Evolutionary conservation across 1,284 basidiomycete genomes (phyloP).

Genomic region (Ustilago lituana): DNA sequence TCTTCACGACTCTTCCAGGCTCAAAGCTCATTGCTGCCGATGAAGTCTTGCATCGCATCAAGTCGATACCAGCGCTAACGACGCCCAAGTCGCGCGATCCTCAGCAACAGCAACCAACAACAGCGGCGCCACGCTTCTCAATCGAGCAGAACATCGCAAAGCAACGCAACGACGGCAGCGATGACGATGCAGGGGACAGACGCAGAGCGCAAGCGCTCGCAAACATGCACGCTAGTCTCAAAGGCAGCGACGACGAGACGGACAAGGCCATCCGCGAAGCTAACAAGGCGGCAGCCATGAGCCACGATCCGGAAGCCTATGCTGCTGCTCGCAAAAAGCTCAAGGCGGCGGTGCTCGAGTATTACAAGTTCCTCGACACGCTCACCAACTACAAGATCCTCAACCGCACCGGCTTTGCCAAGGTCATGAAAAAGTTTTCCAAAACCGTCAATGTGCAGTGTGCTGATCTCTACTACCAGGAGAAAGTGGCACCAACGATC

Average conservation of each 20-base stretch:
- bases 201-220: slow-evolving; percentile 57
- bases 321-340: slow-evolving; percentile 82
- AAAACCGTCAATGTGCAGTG: slow-evolving; percentile 77
- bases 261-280: slow-evolving; percentile 45
- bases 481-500: slow-evolving; percentile 72
- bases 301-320: slow-evolving; percentile 80
- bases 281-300: slow-evolving; percentile 60
- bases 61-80: slow-evolving; percentile 5
- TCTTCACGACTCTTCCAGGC: slow-evolving; percentile 31
- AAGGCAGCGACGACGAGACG: slow-evolving; percentile 46
- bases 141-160: slow-evolving; percentile 18
- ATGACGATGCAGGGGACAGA: slow-evolving; percentile 54
- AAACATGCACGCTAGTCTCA: slow-evolving; percentile 42
- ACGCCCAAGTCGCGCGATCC: not conserved
- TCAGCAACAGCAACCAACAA: not conserved
- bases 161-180: slow-evolving; percentile 13
- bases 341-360: slow-evolving; percentile 82
- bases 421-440: slow-evolving; percentile 88
- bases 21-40: slow-evolving; percentile 9
- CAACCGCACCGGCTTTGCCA: slow-evolving; percentile 88
- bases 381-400: slow-evolving; percentile 78
- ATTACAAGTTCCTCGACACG: slow-evolving; percentile 80
- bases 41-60: slow-evolving; percentile 16
- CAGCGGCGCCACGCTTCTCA: not conserved
- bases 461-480: slow-evolving; percentile 79